phyloP scores from a whole-genome alignment of 2,329 filamentous ascomycete species.

The Ramularia collo-cygni region DNA sequence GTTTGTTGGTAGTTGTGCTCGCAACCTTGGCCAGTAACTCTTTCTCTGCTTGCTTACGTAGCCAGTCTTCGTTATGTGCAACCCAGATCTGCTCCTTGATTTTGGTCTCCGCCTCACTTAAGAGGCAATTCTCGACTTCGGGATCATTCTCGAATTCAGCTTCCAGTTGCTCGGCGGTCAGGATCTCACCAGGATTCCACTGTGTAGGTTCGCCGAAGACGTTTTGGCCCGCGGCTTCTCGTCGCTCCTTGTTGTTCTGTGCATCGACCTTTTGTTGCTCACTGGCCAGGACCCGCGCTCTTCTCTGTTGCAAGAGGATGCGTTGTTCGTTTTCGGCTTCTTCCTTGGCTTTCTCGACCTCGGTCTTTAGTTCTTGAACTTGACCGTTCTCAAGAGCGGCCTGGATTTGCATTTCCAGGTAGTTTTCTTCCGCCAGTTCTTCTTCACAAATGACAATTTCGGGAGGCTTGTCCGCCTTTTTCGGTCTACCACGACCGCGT shows the following conservation, averaged over 20 bases:
- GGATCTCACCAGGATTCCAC: slow-evolving; percentile 15
- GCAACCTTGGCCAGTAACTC: slow-evolving; percentile 63
- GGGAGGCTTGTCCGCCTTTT: slow-evolving; percentile 28
- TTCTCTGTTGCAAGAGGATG: slow-evolving; percentile 1
- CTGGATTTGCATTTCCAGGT: slow-evolving; percentile 41
- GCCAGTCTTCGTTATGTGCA: slow-evolving; percentile 88
- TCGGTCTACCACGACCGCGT: slow-evolving; percentile 26
- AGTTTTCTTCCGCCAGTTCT: slow-evolving; percentile 42
- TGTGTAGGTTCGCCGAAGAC: slow-evolving; percentile 56
- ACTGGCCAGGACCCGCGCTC: slow-evolving; percentile 23
- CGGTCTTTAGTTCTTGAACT: slow-evolving; percentile 24
- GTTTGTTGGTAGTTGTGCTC: slow-evolving; percentile 41
- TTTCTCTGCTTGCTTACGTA: slow-evolving; percentile 80
- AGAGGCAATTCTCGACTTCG: slow-evolving; percentile 73
- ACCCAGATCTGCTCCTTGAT: slow-evolving; percentile 93
- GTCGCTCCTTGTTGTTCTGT: slow-evolving; percentile 44
- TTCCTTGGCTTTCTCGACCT: slow-evolving; percentile 25
- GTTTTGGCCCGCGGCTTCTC: slow-evolving; percentile 43
- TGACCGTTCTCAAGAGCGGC: slow-evolving; percentile 27
- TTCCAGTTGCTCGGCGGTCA: slow-evolving; percentile 26
- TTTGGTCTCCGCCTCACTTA: slow-evolving; percentile 65
- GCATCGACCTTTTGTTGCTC: slow-evolving; percentile 27
- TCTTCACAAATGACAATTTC: slow-evolving; percentile 34
- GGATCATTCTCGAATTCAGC: slow-evolving; percentile 85
- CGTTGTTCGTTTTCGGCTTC: slow-evolving; percentile 13